These are phyloP conservation scores for Leucaena leucocephala DNA, from an alignment of 306 rosid genomes.

Conservation along the genomic window DNA sequence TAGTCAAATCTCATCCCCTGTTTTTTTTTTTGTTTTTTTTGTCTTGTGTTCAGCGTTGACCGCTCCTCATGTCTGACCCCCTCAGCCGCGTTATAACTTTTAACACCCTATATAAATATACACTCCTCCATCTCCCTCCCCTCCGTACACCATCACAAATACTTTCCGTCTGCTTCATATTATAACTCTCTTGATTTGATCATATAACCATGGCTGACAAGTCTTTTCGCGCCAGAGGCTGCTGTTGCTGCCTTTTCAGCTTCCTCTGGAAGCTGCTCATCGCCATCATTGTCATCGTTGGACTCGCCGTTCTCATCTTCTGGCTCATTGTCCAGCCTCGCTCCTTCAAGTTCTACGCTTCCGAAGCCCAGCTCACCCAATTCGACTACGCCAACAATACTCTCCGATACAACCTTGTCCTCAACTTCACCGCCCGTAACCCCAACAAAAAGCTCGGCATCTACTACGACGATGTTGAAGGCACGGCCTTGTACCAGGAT, in stretches of 20 bases:
- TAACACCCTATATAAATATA: neutral
- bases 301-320: conserved; percentile 46
- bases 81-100: neutral
- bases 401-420: conserved; percentile 41
- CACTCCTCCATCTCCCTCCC: neutral
- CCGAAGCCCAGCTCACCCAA: conserved; percentile 59
- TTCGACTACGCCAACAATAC: conserved; percentile 50
- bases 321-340: conserved; percentile 59
- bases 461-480: conserved; percentile 50
- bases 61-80: neutral
- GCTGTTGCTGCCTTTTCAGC: conserved; percentile 51
- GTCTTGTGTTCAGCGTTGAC: neutral
- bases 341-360: conserved; percentile 49
- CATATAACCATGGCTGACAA: conserved; percentile 4
- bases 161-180: neutral
- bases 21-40: neutral
- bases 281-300: conserved; percentile 34
- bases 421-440: conserved; percentile 53
- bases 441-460: conserved; percentile 46
- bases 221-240: conserved; percentile 43
- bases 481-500: conserved; percentile 36
- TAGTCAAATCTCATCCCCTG: neutral
- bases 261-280: conserved; percentile 30
- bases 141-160: neutral
- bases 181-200: neutral